Percentiles rank a stretch among this genome's conserved stretches.
phyloP scores from a whole-genome alignment of 257 asterid species.

The Nicotiana otophora region DNA sequence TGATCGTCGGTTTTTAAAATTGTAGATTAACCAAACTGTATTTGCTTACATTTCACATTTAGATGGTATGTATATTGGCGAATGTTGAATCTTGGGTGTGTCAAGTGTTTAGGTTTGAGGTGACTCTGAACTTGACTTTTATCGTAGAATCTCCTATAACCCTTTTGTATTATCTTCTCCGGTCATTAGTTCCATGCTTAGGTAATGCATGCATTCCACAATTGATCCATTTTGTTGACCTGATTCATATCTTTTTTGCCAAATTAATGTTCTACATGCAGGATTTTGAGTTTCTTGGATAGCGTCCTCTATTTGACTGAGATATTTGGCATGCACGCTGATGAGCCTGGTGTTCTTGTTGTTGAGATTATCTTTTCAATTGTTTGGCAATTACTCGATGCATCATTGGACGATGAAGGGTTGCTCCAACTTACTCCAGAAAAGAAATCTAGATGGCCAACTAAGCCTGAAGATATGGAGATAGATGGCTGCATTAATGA shows the following conservation, averaged over 20 bases:
- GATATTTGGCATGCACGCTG: constrained; percentile 43
- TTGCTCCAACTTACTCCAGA: constrained; percentile 57
- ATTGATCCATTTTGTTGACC: not conserved
- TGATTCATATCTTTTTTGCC: constrained; percentile 1
- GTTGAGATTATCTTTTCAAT: constrained; percentile 60
- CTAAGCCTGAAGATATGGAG: constrained; percentile 64
- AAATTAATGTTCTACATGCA: constrained; percentile 22
- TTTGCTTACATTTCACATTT: not conserved
- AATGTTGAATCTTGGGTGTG: not conserved
- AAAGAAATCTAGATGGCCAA: constrained; percentile 59
- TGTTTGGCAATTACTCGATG: constrained; percentile 80
- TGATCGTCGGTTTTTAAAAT: not conserved
- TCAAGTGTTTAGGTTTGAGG: not conserved
- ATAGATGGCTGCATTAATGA: constrained; percentile 39
- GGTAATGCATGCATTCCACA: constrained; percentile 26
- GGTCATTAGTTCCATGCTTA: not conserved
- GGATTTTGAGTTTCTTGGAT: constrained; percentile 61
- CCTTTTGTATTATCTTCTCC: not conserved
- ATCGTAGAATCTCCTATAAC: not conserved
- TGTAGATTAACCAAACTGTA: not conserved
- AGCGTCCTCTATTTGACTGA: constrained; percentile 44
- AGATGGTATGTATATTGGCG: not conserved
- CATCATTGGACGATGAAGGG: constrained; percentile 85
- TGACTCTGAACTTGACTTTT: not conserved
- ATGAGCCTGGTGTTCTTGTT: constrained; percentile 52